phyloP scores from a whole-genome alignment of 176 grass and related monocot genomes.

The Zoysia pacifica region DNA sequence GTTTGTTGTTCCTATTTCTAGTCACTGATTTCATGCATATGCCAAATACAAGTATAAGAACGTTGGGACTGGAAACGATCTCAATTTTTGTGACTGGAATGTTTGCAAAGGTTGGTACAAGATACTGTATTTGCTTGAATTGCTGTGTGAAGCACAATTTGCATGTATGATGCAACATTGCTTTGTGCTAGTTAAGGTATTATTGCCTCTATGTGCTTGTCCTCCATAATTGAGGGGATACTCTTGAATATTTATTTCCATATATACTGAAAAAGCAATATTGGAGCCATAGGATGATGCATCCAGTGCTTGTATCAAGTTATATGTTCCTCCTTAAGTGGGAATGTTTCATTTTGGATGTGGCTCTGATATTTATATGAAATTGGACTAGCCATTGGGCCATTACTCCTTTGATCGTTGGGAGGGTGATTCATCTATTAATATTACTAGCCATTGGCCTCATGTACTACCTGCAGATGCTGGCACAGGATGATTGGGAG shows the following conservation, averaged over 20 bases:
- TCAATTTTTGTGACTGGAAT: slow-evolving; percentile 4
- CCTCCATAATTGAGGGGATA: neutral
- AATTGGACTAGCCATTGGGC: neutral
- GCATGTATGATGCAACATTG: too few species aligned
- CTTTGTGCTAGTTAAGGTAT: neutral
- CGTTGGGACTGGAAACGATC: neutral
- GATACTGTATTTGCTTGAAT: too few species aligned
- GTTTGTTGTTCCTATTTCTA: neutral
- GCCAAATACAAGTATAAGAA: neutral
- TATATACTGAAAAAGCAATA: slow-evolving; percentile 22
- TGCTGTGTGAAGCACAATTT: too few species aligned
- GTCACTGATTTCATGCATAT: neutral
- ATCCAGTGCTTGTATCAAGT: slow-evolving; percentile 40
- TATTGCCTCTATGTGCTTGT: neutral
- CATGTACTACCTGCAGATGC: neutral
- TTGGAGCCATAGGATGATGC: slow-evolving; percentile 43
- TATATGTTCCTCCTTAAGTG: slow-evolving; percentile 51
- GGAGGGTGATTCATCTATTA: neutral
- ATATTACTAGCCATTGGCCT: neutral
- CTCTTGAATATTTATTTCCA: neutral
- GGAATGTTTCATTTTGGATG: neutral
- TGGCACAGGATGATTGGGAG: neutral
- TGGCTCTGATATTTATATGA: neutral
- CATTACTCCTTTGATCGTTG: neutral
- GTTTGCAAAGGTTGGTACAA: neutral